A percentile compares a stretch with the other conserved stretches of the same genome.
Conservation (phyloP, 768 basidiomycete species). For the Agaricus subrufescens region DNA sequence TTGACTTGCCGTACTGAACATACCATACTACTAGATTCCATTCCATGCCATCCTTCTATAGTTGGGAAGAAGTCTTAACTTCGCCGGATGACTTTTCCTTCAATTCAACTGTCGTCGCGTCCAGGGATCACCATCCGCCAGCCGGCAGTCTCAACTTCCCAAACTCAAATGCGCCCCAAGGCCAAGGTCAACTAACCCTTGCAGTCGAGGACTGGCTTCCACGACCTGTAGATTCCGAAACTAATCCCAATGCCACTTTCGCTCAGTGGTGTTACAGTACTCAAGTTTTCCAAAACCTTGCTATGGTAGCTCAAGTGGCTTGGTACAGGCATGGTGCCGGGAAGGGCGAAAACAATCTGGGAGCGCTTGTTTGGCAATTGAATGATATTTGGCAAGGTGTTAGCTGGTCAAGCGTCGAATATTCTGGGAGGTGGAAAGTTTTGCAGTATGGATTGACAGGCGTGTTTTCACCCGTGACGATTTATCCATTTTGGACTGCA, state of each 20-base stretch:
- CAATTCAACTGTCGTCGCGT: constrained; percentile 52
- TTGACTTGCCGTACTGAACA: neutral
- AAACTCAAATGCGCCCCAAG: constrained; percentile 49
- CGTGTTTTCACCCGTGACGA: neutral
- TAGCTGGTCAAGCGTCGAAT: constrained; percentile 52
- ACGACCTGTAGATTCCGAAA: constrained; percentile 39
- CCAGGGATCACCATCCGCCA: constrained; percentile 53
- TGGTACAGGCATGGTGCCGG: constrained; percentile 61
- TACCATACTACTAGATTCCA: constrained; percentile 38
- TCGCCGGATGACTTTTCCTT: constrained; percentile 50
- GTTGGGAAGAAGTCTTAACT: constrained; percentile 51
- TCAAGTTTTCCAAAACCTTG: constrained; percentile 56
- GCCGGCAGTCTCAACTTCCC: constrained; percentile 48
- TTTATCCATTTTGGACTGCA: constrained; percentile 27
- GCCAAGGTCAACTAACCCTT: constrained; percentile 47
- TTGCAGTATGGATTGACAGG: constrained; percentile 44
- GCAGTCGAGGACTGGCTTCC: constrained; percentile 55
- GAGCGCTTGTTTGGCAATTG: constrained; percentile 54
- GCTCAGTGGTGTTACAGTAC: constrained; percentile 63
- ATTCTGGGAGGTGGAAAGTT: constrained; percentile 58
- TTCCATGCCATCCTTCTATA: constrained; percentile 60
- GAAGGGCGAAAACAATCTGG: constrained; percentile 52
- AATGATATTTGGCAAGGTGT: constrained; percentile 60
- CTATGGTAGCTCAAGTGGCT: constrained; percentile 53
- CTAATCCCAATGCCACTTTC: constrained; percentile 51